Base-by-base conservation (phyloP, 2,329 filamentous ascomycete species). In the Diaporthe batatas region DNA sequence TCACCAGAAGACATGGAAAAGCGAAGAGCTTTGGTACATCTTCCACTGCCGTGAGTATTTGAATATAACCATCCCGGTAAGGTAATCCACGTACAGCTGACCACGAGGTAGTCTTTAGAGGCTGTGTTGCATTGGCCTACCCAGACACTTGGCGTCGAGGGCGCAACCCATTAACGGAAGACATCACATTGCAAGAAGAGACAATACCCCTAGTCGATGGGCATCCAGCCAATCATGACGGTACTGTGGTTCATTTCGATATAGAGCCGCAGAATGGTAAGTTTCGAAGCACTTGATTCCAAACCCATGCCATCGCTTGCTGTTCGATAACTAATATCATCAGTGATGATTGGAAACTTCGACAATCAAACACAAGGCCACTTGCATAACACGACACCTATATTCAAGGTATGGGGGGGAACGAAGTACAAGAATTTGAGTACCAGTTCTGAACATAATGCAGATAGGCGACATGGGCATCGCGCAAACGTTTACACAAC, bases 381-480 rank as follows among this genome's bases (percentile, higher is more conserved):
- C 39, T 34, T 55, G 18, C 69, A 71, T 55, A 39, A 49, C 21
- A 4, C 32, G 18, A 53, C 14, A 14, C 69, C 69, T 21, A 71
- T 71, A 44, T 10, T 65, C 25, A 71, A 71, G 58, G 69, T 65
- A 44, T n/a, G 21, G 49, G n/a, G 36, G n/a, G 2, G 3, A 23
- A 6, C 6, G 10, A 18, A 3, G 36, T 3, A 23, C 12, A 32
- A 32, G 11, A 25, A 36, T 21, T 49, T 21, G 49, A 14, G 14
- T 12, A 49, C 18, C 8, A 21, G 14, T 58, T 58, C 67, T 58
- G 14, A 70, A 21, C 3, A n/a, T 39, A 1, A 21, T 12, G 23
- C 32, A 71, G 69, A 71, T 71, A 55, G 69, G 69, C 12, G 69
- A 71, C 42, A 53, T 71, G 44, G 69, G 57, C 21, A 7, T 53